Evolutionary conservation across 2,329 filamentous ascomycete species (phyloP).

Genomic region (Cladophialophora bantiana): DNA sequence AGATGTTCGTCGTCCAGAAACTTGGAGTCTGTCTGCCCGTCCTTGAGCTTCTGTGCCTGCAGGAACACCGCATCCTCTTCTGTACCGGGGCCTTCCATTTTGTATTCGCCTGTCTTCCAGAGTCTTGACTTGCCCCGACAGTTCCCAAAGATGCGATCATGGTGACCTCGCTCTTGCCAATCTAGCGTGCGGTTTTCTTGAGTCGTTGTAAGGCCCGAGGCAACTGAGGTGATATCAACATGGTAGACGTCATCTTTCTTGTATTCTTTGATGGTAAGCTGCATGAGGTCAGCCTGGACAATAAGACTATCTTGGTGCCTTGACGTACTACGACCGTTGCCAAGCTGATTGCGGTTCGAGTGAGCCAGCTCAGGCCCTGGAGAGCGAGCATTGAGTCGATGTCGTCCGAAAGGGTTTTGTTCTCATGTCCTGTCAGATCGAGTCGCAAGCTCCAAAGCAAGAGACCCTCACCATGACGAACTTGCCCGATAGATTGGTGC

Average conservation of each 20-base stretch:
- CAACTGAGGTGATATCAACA: constrained; percentile 75
- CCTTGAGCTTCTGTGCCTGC: constrained; percentile 52
- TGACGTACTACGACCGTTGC: constrained; percentile 63
- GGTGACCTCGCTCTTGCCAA: constrained; percentile 68
- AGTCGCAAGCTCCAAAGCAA: background rate
- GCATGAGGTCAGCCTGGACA: constrained; percentile 54
- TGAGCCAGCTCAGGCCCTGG: constrained; percentile 75
- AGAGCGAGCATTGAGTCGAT: constrained; percentile 69
- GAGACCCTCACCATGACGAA: constrained; percentile 69
- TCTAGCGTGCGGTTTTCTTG: constrained; percentile 65
- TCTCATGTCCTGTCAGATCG: constrained; percentile 57
- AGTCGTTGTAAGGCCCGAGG: constrained; percentile 73
- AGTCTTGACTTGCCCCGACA: constrained; percentile 66
- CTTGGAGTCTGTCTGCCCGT: constrained; percentile 63
- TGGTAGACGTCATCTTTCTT: constrained; percentile 59
- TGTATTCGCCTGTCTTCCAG: constrained; percentile 46
- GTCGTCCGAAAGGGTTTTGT: constrained; percentile 74
- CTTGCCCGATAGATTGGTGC: constrained; percentile 71
- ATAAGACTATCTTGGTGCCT: constrained; percentile 52
- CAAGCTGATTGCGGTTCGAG: constrained; percentile 73
- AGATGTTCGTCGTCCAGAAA: constrained; percentile 66
- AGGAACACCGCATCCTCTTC: constrained; percentile 50
- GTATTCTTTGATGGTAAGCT: constrained; percentile 50
- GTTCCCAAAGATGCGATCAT: constrained; percentile 80
- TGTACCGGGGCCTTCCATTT: constrained; percentile 50